Evolutionary conservation across 345 rosid genomes (phyloP).

Genomic region (Stellera chamaejasme): DNA sequence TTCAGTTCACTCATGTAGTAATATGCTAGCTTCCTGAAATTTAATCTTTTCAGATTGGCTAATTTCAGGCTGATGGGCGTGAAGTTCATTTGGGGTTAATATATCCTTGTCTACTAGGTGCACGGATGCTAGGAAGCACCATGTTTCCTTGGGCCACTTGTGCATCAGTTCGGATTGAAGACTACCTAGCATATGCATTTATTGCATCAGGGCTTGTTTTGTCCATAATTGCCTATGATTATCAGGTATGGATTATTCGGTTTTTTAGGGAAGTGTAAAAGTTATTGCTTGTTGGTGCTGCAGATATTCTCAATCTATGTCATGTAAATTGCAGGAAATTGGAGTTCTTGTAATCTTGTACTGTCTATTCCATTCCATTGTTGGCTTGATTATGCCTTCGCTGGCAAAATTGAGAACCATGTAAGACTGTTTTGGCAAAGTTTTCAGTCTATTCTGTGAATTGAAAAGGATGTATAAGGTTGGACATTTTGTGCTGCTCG

Average conservation of each 20-base stretch:
- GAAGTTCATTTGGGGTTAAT: constrained; percentile 79
- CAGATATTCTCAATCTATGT: constrained; percentile 6
- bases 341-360: constrained; percentile 60
- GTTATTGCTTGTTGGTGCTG: constrained; percentile 4
- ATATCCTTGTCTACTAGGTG: constrained; percentile 72
- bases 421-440: constrained; percentile 16
- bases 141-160: constrained; percentile 73
- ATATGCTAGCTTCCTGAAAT: constrained; percentile 5
- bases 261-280: not conserved
- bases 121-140: constrained; percentile 97
- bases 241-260: constrained; percentile 51
- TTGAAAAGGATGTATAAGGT: not conserved
- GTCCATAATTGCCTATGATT: constrained; percentile 82
- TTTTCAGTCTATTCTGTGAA: not conserved
- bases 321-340: constrained; percentile 58
- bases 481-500: not conserved
- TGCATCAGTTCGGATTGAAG: constrained; percentile 66
- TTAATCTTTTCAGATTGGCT: not conserved
- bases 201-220: constrained; percentile 47
- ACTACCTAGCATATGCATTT: constrained; percentile 61
- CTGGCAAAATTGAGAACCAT: constrained; percentile 92
- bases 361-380: constrained; percentile 65
- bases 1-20: constrained; percentile 1
- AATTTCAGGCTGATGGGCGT: constrained; percentile 86
- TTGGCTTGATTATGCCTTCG: constrained; percentile 66